These are phyloP conservation scores for Coemansia sp. DNA, from an alignment of 192 early-diverging fungal genomes.

Conservation along the genomic window DNA sequence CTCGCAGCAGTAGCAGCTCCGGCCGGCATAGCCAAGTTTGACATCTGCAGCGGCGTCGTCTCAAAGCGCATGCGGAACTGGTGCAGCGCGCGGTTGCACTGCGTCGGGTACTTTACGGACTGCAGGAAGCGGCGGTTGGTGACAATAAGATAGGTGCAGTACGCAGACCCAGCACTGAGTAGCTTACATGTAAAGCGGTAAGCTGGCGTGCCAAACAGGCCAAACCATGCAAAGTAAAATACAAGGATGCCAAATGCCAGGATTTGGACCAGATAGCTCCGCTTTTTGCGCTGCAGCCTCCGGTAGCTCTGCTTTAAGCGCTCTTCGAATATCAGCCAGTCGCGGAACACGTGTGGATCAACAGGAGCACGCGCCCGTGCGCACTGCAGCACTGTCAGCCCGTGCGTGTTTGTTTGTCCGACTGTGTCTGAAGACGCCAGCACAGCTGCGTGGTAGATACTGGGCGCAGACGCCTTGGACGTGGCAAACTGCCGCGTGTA, in stretches of 20 bases:
- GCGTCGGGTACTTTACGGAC: conserved; percentile 48
- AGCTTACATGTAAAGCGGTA: conserved; percentile 53
- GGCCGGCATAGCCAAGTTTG: conserved; percentile 14
- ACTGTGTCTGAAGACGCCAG: conserved; percentile 26
- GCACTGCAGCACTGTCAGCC: conserved; percentile 42
- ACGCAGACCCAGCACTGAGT: conserved; percentile 50
- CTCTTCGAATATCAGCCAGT: conserved; percentile 81
- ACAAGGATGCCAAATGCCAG: conserved; percentile 48
- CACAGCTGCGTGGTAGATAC: conserved; percentile 39
- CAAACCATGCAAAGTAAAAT: conserved; percentile 56
- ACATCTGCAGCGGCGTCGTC: conserved; percentile 31
- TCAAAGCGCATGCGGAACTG: conserved; percentile 55
- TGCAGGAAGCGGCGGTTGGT: conserved; percentile 52
- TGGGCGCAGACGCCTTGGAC: conserved; percentile 29
- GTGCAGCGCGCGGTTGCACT: conserved; percentile 56
- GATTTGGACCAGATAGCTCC: conserved; percentile 63
- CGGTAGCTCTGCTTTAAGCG: conserved; percentile 72
- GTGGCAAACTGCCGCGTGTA: conserved; percentile 51
- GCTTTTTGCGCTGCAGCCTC: conserved; percentile 63
- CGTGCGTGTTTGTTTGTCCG: conserved; percentile 41
- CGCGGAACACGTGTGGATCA: conserved; percentile 61
- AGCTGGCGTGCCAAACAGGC: conserved; percentile 42
- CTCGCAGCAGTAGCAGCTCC: conserved; percentile 9
- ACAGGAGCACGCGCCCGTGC: conserved; percentile 39
- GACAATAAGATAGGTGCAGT: conserved; percentile 54